Conservation (phyloP, 768 basidiomycete species). For the Vararia minispora region DNA sequence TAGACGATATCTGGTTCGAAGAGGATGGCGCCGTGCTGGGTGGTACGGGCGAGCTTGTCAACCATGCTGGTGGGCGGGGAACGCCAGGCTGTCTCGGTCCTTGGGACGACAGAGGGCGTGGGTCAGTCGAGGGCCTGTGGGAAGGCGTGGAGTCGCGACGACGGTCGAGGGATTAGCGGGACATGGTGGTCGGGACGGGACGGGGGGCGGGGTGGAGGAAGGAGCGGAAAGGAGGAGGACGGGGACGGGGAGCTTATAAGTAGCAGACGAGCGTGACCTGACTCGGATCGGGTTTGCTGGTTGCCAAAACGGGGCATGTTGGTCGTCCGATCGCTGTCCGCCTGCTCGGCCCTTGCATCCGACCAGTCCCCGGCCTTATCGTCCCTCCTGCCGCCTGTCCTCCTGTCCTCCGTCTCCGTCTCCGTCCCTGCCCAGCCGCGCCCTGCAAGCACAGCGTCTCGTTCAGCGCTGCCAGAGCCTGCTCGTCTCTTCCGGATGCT, state of each 20-base stretch:
- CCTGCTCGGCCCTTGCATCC: no score
- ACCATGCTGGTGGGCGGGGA: slow-evolving; percentile 47
- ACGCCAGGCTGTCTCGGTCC: slow-evolving; percentile 16
- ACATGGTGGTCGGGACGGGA: slow-evolving; percentile 12
- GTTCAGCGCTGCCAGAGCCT: no score
- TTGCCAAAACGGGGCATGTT: no score
- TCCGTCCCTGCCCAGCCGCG: no score
- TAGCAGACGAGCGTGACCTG: slow-evolving; percentile 7
- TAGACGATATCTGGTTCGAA: slow-evolving; percentile 83
- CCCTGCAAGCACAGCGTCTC: no score
- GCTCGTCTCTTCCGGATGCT: no score
- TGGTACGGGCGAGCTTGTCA: slow-evolving; percentile 70
- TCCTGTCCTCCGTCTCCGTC: no score
- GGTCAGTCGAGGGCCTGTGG: no score
- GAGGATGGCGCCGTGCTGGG: slow-evolving; percentile 78
- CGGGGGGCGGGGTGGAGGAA: slow-evolving; percentile 19
- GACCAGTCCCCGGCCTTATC: no score
- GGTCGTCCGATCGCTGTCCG: no score
- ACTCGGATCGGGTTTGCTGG: slow-evolving; percentile 8
- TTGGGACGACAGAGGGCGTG: slow-evolving; percentile 10
- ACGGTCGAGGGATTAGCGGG: no score
- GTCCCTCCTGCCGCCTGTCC: no score
- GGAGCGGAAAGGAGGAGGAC: slow-evolving; percentile 13
- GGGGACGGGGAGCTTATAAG: slow-evolving; percentile 29
- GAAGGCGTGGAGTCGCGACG: slow-evolving; percentile 17